Evolutionary conservation across 2,329 filamentous ascomycete species (phyloP), one percentile per base, ranked within the genome.

Genomic region (Colletotrichum australisinense): DNA sequence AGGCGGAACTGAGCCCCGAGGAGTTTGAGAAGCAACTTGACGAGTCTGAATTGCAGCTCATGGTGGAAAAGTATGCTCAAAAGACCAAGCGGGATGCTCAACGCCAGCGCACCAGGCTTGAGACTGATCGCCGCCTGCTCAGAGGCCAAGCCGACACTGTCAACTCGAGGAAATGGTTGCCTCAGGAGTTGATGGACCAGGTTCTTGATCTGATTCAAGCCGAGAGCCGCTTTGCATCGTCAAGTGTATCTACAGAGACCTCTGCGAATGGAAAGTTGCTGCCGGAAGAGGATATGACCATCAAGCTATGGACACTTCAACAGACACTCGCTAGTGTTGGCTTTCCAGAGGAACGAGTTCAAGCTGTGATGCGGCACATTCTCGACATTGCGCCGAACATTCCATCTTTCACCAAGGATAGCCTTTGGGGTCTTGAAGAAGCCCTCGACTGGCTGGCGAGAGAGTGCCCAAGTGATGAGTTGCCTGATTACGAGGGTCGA

Each of bases 1-100:
- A 84, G 65, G 84, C 90, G 67, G 85, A 89, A 32, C 84, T 96
- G 76, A 94, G 91, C 62, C 93, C 96, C 1, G 96, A 98, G 80
- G 94, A 98, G 81, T 93, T 98, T 64, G 97, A 98, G 80, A 92
- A 87, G 75, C 94, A 97, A 78, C 89, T 98, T 19, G 95, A 98
- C 81, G 93, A 95, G 78, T 93, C 95, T n/a, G 95, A 97, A 78
- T 86, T 99, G 49, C 95, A 98, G 81, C 84, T 94, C 26, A 85
- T 98, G 6, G 93, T 98, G 19, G 96, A 98, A 75, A 97, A 95
- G 79, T 86, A 96, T 82, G 92, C 93, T 0, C 85, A 89, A 53
- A 98, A 96, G 82, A 92, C 93, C 74, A 93, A 93, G 77, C 92
- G 93, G 78, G 95, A 98, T 83, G 92, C 93, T 19, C 86, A 89